Evolutionary conservation across 2,329 filamentous ascomycete genomes (phyloP), one percentile per base, ranked within the genome.

Genomic region (Plenodomus biglobosus): DNA sequence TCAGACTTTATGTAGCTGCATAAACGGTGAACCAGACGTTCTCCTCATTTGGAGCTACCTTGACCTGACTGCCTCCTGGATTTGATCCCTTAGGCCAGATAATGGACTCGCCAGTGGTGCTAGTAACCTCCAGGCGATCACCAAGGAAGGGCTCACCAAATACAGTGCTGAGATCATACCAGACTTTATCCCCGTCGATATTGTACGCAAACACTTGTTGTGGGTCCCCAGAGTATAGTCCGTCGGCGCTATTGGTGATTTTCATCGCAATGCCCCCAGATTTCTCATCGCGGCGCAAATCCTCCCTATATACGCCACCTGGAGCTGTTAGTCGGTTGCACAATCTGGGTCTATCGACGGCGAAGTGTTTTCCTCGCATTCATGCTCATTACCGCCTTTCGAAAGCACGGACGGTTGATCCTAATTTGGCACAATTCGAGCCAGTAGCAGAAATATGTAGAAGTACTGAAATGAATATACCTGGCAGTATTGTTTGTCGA

Each of bases 141-240:
- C 65, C 65, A 7, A 42, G 48, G 36, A 69, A 69, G n/a, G 63
- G 64, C 13, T 61, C 62, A 1, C 63, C 62, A 46, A 65, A 61
- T 15, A 61, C 56, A 4, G 53, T 50, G 41, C 61, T 63, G 21
- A 66, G 40, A 39, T 64, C 59, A 46, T 66, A 64, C 57, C 62
- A 67, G 8, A 62, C 59, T 35, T 55, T 44, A 3, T 42, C 52
- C 5, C 48, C 52, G 40, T 64, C 59, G 3, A 68, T 46, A 16
- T 56, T 53, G 41, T 68, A 66, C 2, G 57, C 51, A 36, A 65
- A 61, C 10, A 64, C 54, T 37, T 65, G 61, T 17, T 55, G 44
- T 22, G 63, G 56, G 24, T 48, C 58, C 16, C 53, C 56, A 13
- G 44, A 47, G 40, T 54, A 55, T 8, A 68, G 50, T 3, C 61